These are phyloP conservation scores for Aspergillus ochraceoroseus DNA, from an alignment of 2,329 filamentous ascomycete genomes.

Conservation along the genomic window DNA sequence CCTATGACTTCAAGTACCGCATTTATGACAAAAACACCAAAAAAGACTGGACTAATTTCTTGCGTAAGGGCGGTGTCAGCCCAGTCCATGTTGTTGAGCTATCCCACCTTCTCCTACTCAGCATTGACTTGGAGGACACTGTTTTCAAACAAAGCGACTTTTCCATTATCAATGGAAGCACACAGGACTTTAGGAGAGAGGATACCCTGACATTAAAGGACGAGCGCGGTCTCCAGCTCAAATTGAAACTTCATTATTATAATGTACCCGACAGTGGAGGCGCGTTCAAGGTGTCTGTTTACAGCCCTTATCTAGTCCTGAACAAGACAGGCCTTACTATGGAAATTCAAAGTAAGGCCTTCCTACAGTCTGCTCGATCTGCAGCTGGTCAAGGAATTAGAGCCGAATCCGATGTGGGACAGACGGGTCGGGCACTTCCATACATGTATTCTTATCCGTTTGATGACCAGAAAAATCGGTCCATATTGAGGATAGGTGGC, in stretches of 20 bases:
- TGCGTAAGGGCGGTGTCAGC: conserved; percentile 92
- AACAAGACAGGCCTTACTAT: conserved; percentile 93
- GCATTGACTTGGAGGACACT: conserved; percentile 94
- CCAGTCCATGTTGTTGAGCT: conserved; percentile 96
- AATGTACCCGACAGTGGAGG: conserved; percentile 86
- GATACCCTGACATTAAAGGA: conserved; percentile 76
- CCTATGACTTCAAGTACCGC: conserved; percentile 98
- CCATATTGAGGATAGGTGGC: conserved; percentile 78
- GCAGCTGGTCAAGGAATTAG: conserved; percentile 74
- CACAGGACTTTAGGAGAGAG: conserved; percentile 82
- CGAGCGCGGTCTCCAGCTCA: conserved; percentile 69
- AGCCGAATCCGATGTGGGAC: conserved; percentile 49
- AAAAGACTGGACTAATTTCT: conserved; percentile 98
- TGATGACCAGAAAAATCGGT: conserved; percentile 87
- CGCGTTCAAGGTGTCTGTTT: conserved; percentile 92
- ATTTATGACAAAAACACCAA: conserved; percentile 99
- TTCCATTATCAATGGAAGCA: conserved; percentile 88
- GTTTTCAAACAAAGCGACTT: conserved; percentile 94
- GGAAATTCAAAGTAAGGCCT: conserved; percentile 80
- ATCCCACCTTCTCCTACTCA: conserved; percentile 85
- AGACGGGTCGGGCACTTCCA: conserved; percentile 63
- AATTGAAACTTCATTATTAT: conserved; percentile 84
- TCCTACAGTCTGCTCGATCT: conserved; percentile 74
- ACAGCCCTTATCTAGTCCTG: conserved; percentile 87
- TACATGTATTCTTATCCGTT: conserved; percentile 94